Conservation (phyloP, 2,329 filamentous ascomycete genomes). For the Verticillium albo-atrum region DNA sequence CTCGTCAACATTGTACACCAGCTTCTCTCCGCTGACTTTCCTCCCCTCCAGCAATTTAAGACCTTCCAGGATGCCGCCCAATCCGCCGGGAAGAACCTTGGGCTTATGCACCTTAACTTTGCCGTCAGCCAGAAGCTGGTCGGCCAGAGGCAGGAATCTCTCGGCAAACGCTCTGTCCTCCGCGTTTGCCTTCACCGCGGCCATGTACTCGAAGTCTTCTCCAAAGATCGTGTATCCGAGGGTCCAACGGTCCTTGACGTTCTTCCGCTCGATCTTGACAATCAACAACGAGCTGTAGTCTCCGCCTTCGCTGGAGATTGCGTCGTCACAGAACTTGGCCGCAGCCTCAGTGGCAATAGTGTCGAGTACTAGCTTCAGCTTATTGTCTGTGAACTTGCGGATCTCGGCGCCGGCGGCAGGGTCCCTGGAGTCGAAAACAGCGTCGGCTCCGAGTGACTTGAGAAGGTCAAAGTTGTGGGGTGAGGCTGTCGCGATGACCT, state of each 20-base stretch:
- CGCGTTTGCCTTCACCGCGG: conserved; percentile 13
- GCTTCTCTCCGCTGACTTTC: conserved; percentile 36
- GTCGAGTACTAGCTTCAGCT: conserved; percentile 28
- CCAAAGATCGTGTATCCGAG: conserved; percentile 37
- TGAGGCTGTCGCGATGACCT: conserved; percentile 33
- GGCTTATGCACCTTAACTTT: conserved; percentile 28
- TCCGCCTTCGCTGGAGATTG: conserved; percentile 20
- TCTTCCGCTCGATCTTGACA: conserved; percentile 21
- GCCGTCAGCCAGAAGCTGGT: conserved; percentile 27
- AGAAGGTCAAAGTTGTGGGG: conserved; percentile 32
- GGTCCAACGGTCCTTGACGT: conserved; percentile 14
- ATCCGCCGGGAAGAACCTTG: conserved; percentile 19
- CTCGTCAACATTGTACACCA: conserved; percentile 31
- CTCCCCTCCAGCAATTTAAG: conserved; percentile 25
- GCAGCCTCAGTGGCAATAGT: conserved; percentile 22
- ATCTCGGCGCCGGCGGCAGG: conserved; percentile 15
- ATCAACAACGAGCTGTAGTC: conserved; percentile 38
- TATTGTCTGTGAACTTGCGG: conserved; percentile 14
- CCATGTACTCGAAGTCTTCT: conserved; percentile 22
- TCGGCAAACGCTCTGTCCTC: conserved; percentile 30
- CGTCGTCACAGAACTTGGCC: conserved; percentile 23
- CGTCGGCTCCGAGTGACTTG: conserved; percentile 37
- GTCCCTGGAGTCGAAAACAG: conserved; percentile 40
- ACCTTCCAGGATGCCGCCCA: conserved; percentile 29
- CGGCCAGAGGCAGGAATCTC: conserved; percentile 30